Percentiles rank a stretch among this genome's conserved stretches.
These are phyloP conservation scores for Chlorencoelia australis DNA, from an alignment of 2,329 filamentous ascomycete species.

Conservation along the genomic window DNA sequence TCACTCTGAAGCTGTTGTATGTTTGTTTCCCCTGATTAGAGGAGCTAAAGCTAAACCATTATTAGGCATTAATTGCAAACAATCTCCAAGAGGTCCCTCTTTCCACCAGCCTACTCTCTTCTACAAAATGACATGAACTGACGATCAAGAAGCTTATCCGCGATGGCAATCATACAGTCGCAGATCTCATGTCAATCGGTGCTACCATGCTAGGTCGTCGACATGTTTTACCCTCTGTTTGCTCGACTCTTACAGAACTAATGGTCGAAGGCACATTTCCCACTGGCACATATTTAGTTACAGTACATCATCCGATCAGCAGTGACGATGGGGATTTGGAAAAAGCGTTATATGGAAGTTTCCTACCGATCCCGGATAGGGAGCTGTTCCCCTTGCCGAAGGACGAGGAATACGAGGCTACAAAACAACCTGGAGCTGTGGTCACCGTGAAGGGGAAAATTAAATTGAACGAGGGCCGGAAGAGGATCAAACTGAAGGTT, in stretches of 20 bases:
- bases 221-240: slow-evolving; percentile 78
- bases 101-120: background rate
- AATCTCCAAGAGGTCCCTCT: slow-evolving; percentile 72
- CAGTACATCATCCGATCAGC: slow-evolving; percentile 81
- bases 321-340: slow-evolving; percentile 77
- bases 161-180: slow-evolving; percentile 86
- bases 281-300: slow-evolving; percentile 85
- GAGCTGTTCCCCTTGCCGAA: slow-evolving; percentile 58
- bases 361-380: slow-evolving; percentile 66
- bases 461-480: slow-evolving; percentile 61
- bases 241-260: slow-evolving; percentile 68
- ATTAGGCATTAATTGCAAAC: slow-evolving; percentile 68
- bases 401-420: slow-evolving; percentile 53
- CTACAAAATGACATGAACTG: slow-evolving; percentile 6
- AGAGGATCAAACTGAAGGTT: slow-evolving; percentile 64
- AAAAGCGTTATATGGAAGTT: slow-evolving; percentile 84
- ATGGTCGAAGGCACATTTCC: slow-evolving; percentile 93
- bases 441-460: slow-evolving; percentile 58
- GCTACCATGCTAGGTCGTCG: slow-evolving; percentile 87
- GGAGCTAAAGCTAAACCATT: slow-evolving; percentile 6
- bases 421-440: slow-evolving; percentile 69
- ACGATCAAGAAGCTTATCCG: slow-evolving; percentile 59
- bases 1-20: slow-evolving; percentile 75
- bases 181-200: slow-evolving; percentile 87
- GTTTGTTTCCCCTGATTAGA: slow-evolving; percentile 16